Conservation (phyloP, 352 stramenopile species). For the Hyaloperonospora brassicae region DNA sequence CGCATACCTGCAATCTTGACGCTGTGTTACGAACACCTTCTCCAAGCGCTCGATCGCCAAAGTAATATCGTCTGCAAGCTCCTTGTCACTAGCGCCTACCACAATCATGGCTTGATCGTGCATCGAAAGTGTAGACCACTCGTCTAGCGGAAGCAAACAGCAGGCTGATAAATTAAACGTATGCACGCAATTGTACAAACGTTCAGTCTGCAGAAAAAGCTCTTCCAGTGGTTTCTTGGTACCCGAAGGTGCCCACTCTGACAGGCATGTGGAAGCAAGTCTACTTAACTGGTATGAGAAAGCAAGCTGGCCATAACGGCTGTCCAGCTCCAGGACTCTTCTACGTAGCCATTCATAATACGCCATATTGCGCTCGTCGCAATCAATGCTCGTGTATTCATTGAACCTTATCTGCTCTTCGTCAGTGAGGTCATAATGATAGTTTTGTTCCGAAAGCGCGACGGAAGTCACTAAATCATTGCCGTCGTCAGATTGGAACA, state of each 20-base stretch:
- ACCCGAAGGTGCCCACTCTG: constrained; percentile 18
- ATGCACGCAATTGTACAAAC: constrained; percentile 56
- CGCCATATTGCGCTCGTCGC: constrained; percentile 19
- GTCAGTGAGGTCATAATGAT: constrained; percentile 30
- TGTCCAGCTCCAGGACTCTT: constrained; percentile 53
- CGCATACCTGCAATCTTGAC: constrained; percentile 24
- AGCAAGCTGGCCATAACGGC: constrained; percentile 46
- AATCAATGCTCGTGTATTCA: constrained; percentile 12
- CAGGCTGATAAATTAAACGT: constrained; percentile 33
- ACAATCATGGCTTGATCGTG: constrained; percentile 51
- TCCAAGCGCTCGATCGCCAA: constrained; percentile 37
- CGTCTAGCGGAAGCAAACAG: constrained; percentile 31
- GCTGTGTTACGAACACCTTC: constrained; percentile 40
- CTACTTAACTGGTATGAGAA: constrained; percentile 39
- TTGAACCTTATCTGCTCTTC: constrained; percentile 40
- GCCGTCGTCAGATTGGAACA: neutral
- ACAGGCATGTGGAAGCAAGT: constrained; percentile 29
- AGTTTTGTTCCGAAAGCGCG: constrained; percentile 32
- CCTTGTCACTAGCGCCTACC: constrained; percentile 21
- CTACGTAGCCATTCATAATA: constrained; percentile 45
- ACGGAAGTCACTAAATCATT: constrained; percentile 16
- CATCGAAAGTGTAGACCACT: constrained; percentile 52
- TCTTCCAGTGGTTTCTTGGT: constrained; percentile 32
- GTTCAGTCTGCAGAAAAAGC: constrained; percentile 45
- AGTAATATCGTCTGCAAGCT: constrained; percentile 7